phyloP scores from a whole-genome alignment of 768 basidiomycete species.

The Suillus subaureus region DNA sequence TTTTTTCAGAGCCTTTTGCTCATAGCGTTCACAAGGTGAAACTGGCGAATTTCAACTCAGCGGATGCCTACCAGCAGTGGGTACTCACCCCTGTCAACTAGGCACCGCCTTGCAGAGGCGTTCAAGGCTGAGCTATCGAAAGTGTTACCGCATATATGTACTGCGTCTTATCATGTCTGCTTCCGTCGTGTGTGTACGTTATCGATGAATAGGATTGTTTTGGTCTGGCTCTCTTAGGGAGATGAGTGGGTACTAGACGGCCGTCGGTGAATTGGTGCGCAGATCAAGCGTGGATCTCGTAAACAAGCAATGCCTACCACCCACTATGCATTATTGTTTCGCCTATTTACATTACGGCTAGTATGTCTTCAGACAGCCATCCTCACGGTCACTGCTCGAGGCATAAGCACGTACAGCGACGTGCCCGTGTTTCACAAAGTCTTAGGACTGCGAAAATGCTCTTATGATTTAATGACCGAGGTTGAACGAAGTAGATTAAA shows the following conservation, averaged over 20 bases:
- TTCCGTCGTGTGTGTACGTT: neutral
- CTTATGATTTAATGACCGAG: neutral
- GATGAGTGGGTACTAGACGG: too few species aligned
- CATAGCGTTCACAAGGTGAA: neutral
- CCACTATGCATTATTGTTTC: too few species aligned
- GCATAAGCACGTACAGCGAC: too few species aligned
- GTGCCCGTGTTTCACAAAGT: neutral
- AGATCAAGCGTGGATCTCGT: too few species aligned
- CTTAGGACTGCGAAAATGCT: neutral
- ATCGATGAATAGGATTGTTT: slow-evolving; percentile 8
- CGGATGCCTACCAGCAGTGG: neutral
- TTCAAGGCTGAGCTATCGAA: neutral
- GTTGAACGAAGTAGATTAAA: too few species aligned
- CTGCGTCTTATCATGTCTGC: neutral
- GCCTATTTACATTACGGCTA: too few species aligned
- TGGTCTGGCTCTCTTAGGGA: neutral
- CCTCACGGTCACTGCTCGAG: too few species aligned
- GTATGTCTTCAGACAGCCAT: too few species aligned
- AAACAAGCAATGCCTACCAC: too few species aligned
- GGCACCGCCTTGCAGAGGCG: neutral
- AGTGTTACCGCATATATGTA: neutral
- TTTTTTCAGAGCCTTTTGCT: neutral
- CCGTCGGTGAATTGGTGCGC: too few species aligned
- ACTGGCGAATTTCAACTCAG: neutral
- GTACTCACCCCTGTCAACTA: too few species aligned